phyloP scores from a whole-genome alignment of 345 rosid species.

The Acer negundo region DNA sequence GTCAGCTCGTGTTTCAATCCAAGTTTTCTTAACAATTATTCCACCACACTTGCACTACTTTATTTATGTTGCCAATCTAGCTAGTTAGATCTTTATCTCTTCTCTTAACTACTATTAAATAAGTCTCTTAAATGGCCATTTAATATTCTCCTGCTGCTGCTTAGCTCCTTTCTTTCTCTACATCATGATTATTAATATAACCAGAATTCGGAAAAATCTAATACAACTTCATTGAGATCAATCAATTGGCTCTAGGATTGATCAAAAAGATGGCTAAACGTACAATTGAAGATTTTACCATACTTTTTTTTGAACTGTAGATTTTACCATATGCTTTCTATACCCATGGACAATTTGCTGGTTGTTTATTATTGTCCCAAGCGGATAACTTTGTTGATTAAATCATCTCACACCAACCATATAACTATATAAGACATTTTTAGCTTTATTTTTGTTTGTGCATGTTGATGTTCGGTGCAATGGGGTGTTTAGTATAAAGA shows the following conservation, averaged over 20 bases:
- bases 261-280: neutral
- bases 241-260: neutral
- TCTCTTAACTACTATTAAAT: neutral
- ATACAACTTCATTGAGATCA: neutral
- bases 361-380: neutral
- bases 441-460: neutral
- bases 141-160: too few relatives aligned
- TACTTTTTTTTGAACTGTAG: too few relatives aligned
- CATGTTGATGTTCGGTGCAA: too few relatives aligned
- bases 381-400: neutral
- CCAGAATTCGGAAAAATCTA: neutral
- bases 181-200: neutral
- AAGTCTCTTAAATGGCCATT: neutral
- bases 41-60: slow-evolving; percentile 20
- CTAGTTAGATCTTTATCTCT: neutral
- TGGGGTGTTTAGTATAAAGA: too few relatives aligned
- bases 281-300: neutral
- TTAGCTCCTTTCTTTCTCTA: neutral
- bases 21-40: slow-evolving; percentile 9
- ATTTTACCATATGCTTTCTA: too few relatives aligned
- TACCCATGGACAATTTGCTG: too few relatives aligned
- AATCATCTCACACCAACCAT: neutral
- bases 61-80: slow-evolving; percentile 3
- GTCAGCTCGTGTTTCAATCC: slow-evolving; percentile 29
- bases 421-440: too few relatives aligned